These are phyloP conservation scores for Fusarium irregulare DNA, from an alignment of 2,329 filamentous ascomycete species.

Conservation along the genomic window DNA sequence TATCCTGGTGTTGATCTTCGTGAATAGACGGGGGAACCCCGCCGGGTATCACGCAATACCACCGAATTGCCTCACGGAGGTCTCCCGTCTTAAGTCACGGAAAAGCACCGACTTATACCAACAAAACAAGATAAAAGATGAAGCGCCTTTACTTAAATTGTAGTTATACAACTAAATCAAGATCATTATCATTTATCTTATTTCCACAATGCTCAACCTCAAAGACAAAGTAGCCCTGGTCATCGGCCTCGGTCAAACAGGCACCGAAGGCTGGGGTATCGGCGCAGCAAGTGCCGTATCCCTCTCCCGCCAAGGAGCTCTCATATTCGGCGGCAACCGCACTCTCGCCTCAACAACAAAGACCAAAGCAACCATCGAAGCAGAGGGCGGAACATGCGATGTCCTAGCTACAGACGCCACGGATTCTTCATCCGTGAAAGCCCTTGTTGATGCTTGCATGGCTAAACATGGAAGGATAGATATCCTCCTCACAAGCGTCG, in stretches of 20 bases:
- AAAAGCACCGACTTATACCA: background rate
- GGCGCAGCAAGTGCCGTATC: slow-evolving; percentile 61
- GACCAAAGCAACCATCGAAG: slow-evolving; percentile 54
- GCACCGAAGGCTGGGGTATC: slow-evolving; percentile 61
- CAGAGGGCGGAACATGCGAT: slow-evolving; percentile 50
- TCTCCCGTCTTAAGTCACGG: slow-evolving; percentile 4
- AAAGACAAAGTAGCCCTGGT: slow-evolving; percentile 58
- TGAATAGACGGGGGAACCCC: slow-evolving; percentile 32
- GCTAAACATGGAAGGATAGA: slow-evolving; percentile 66
- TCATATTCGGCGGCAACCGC: slow-evolving; percentile 63
- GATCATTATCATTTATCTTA: too few relatives aligned
- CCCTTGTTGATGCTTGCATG: slow-evolving; percentile 63
- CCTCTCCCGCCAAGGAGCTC: slow-evolving; percentile 60
- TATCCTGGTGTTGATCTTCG: slow-evolving; percentile 25
- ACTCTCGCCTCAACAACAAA: slow-evolving; percentile 54
- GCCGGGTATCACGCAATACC: slow-evolving; percentile 34
- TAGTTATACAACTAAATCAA: too few relatives aligned
- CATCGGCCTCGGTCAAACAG: slow-evolving; percentile 59
- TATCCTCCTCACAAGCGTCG: slow-evolving; percentile 71
- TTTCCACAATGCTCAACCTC: slow-evolving; percentile 52
- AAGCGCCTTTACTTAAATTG: too few relatives aligned
- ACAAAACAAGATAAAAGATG: too few relatives aligned
- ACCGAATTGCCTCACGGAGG: slow-evolving; percentile 21
- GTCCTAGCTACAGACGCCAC: slow-evolving; percentile 64
- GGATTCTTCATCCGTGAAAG: slow-evolving; percentile 61